phyloP scores from a whole-genome alignment of 768 basidiomycete genomes.

The Lentinula detonsa region DNA sequence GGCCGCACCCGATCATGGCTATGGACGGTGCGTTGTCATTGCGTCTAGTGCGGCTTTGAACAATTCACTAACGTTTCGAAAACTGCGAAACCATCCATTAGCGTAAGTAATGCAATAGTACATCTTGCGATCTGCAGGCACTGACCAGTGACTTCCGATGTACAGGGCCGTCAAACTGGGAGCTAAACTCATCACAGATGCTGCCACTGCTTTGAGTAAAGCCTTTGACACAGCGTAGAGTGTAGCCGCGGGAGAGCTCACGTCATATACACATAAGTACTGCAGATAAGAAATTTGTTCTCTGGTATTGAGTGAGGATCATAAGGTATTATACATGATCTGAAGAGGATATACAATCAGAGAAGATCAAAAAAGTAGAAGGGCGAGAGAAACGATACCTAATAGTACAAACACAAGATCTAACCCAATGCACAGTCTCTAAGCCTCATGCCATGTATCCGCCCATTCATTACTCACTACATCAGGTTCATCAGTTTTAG shows the following conservation, averaged over 20 bases:
- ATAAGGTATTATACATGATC: background rate
- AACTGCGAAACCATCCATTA: background rate
- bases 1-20: conserved; percentile 68
- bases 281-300: background rate
- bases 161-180: conserved; percentile 23
- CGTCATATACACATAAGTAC: background rate
- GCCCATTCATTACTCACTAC: conserved; percentile 31
- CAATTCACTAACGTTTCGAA: background rate
- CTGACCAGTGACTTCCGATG: conserved; percentile 7
- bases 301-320: background rate
- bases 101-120: background rate
- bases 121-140: background rate
- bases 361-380: background rate
- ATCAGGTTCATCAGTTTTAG: conserved; percentile 3
- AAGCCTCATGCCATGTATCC: conserved; percentile 42
- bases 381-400: background rate
- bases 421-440: background rate
- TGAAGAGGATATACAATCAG: background rate
- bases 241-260: background rate
- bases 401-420: background rate
- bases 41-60: background rate
- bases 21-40: conserved; percentile 53
- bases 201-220: conserved; percentile 25
- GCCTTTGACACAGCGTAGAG: conserved; percentile 15
- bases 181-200: conserved; percentile 29